These are phyloP conservation scores for Alisma plantagoaquatica DNA, from an alignment of 106 monocot genomes.

Conservation along the genomic window DNA sequence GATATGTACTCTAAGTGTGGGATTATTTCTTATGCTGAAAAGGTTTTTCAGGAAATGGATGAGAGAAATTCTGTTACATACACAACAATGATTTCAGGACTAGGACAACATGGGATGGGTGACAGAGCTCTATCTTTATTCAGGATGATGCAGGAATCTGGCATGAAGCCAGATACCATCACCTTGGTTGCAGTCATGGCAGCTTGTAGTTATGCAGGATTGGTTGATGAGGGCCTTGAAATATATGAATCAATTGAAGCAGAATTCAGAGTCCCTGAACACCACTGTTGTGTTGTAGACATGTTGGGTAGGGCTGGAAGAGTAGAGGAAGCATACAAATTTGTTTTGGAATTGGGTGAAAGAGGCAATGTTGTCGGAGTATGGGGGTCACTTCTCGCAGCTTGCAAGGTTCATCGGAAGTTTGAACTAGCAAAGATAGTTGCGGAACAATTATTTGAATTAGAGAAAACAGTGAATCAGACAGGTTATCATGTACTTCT, in stretches of 20 bases:
- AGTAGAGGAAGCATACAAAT: constrained; percentile 79
- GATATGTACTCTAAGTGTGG: constrained; percentile 94
- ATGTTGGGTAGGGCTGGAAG: constrained; percentile 83
- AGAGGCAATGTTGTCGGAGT: constrained; percentile 34
- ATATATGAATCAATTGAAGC: constrained; percentile 51
- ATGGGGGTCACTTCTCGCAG: constrained; percentile 88
- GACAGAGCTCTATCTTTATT: constrained; percentile 62
- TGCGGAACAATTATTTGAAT: constrained; percentile 44
- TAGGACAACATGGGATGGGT: constrained; percentile 75
- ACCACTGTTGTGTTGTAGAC: constrained; percentile 82
- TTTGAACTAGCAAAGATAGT: constrained; percentile 55
- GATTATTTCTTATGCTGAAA: constrained; percentile 44
- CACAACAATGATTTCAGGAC: constrained; percentile 77
- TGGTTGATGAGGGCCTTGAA: constrained; percentile 74
- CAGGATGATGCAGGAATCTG: constrained; percentile 35
- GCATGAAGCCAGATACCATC: constrained; percentile 54
- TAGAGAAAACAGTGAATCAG: constrained; percentile 24
- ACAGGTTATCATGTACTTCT: constrained; percentile 70
- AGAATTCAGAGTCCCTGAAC: constrained; percentile 52
- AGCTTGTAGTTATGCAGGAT: constrained; percentile 72
- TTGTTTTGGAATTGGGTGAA: constrained; percentile 43
- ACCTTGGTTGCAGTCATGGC: constrained; percentile 74
- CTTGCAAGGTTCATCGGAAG: constrained; percentile 65
- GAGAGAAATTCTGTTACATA: constrained; percentile 64
- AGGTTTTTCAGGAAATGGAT: constrained; percentile 42